These are phyloP conservation scores for Psilocybe cyanescens DNA, from an alignment of 768 basidiomycete genomes.

Conservation along the genomic window DNA sequence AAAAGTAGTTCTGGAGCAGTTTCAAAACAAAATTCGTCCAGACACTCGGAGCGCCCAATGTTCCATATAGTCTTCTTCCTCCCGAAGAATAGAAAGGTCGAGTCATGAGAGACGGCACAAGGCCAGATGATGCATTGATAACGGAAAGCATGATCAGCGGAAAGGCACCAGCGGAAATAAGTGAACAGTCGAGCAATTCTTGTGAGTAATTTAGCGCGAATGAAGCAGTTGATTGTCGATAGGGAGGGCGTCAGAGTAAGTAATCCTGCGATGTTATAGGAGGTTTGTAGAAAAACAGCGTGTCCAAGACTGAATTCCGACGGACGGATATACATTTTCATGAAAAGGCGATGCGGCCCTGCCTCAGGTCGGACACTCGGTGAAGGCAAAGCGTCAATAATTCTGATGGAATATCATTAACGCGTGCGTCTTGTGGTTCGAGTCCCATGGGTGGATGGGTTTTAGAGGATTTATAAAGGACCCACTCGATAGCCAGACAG, in stretches of 20 bases:
- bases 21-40: not conserved
- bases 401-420: slow-evolving; percentile 10
- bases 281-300: slow-evolving; percentile 8
- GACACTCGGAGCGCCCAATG: slow-evolving; percentile 10
- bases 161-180: slow-evolving; percentile 1
- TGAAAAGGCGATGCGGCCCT: slow-evolving; percentile 19
- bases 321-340: slow-evolving; percentile 8
- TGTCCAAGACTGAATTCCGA: slow-evolving; percentile 16
- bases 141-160: slow-evolving; percentile 4
- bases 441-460: not conserved
- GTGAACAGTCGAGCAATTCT: not conserved
- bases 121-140: slow-evolving; percentile 12
- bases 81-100: slow-evolving; percentile 3
- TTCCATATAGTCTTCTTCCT: slow-evolving; percentile 13
- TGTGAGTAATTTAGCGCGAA: slow-evolving; percentile 1
- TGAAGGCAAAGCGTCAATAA: slow-evolving; percentile 7
- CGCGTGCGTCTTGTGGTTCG: not conserved
- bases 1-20: not conserved
- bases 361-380: slow-evolving; percentile 9
- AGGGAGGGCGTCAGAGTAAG: slow-evolving; percentile 4
- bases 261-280: slow-evolving; percentile 24
- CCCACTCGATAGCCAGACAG: not conserved
- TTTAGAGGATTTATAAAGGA: not conserved
- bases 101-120: slow-evolving; percentile 7
- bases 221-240: slow-evolving; percentile 8